phyloP scores from a whole-genome alignment of 306 rosid genomes.

The Cucumis sativus region Cucumber_9930_V3 NC_026655.2:16923001-16923500 shows the following conservation, averaged over 20 bases:
- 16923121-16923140: not conserved
- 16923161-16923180: not conserved
- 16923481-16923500: too few relatives aligned
- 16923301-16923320: too few relatives aligned
- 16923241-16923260: not conserved
- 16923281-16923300: too few relatives aligned
- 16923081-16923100: not conserved
- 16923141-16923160: not conserved
- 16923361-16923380: too few relatives aligned
- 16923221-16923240: not conserved
- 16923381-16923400: too few relatives aligned
- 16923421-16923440: too few relatives aligned
- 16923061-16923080: not conserved
- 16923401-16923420: too few relatives aligned
- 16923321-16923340: too few relatives aligned
- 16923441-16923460: too few relatives aligned
- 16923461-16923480: too few relatives aligned
- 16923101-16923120: not conserved
- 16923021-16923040: not conserved
- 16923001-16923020: not conserved
- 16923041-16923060: not conserved
- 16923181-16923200: not conserved
- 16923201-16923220: not conserved
- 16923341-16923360: too few relatives aligned
- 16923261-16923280: too few relatives aligned